These are phyloP conservation scores for Fraxinus nigra DNA, from an alignment of 305 asterid species.

Conservation along the genomic window DNA sequence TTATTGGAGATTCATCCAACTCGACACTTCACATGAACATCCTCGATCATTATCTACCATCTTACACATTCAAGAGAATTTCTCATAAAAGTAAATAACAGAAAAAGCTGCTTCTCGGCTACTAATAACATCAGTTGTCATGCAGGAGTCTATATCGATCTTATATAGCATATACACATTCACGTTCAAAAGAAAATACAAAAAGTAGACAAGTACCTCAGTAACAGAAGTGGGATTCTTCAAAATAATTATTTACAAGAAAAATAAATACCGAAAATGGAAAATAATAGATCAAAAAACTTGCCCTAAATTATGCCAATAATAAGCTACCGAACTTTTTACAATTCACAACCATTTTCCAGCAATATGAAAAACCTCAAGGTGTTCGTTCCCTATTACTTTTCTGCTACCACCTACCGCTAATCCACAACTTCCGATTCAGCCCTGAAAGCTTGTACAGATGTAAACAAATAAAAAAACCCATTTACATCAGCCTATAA, in stretches of 20 bases:
- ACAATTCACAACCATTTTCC: conserved; percentile 5
- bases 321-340: neutral
- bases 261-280: neutral
- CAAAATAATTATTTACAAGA: conserved; percentile 1
- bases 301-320: conserved; percentile 4
- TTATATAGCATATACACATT: neutral
- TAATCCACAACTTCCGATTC: neutral
- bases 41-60: neutral
- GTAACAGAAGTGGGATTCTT: neutral
- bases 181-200: neutral
- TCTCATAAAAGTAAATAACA: neutral
- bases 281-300: neutral
- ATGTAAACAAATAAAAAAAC: neutral
- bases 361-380: neutral
- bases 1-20: neutral
- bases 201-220: neutral
- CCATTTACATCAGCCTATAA: conserved; percentile 26
- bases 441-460: conserved; percentile 1
- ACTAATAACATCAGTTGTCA: neutral
- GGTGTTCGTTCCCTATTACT: neutral
- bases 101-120: neutral
- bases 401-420: neutral
- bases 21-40: neutral
- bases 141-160: neutral
- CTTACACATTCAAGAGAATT: neutral